Conservation (phyloP, 2,329 filamentous ascomycete genomes). For the Cercospora nicotianae region DNA sequence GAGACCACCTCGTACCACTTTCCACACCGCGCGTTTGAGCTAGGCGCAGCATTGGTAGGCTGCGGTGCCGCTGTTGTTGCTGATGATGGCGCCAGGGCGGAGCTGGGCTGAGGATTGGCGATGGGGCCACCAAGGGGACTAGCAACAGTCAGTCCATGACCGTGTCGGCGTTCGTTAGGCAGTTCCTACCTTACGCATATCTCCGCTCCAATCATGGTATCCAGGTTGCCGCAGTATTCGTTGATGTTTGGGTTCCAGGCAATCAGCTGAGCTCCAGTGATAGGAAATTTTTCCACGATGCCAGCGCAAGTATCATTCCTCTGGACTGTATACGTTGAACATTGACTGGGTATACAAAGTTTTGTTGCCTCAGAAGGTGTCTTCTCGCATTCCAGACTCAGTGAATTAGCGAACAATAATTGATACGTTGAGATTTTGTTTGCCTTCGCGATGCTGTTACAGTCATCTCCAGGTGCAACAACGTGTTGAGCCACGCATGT, state of each 20-base stretch:
- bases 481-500: neutral
- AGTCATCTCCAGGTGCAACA: neutral
- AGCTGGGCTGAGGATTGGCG: neutral
- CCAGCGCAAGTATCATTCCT: neutral
- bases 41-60: too few relatives aligned
- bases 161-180: neutral
- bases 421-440: neutral
- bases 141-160: neutral
- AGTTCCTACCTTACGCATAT: neutral
- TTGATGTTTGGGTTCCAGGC: neutral
- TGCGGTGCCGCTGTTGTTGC: too few relatives aligned
- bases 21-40: too few relatives aligned
- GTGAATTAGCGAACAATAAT: neutral
- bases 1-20: too few relatives aligned
- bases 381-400: neutral
- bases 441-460: neutral
- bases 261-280: neutral
- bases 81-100: too few relatives aligned
- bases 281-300: neutral
- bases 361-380: neutral
- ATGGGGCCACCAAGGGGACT: neutral
- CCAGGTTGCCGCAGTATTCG: neutral
- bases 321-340: neutral
- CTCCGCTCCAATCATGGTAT: neutral
- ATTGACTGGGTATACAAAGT: neutral